These are phyloP conservation scores for Paecilomyces sp. DNA, from an alignment of 2,329 filamentous ascomycete species.

Conservation along the genomic window DNA sequence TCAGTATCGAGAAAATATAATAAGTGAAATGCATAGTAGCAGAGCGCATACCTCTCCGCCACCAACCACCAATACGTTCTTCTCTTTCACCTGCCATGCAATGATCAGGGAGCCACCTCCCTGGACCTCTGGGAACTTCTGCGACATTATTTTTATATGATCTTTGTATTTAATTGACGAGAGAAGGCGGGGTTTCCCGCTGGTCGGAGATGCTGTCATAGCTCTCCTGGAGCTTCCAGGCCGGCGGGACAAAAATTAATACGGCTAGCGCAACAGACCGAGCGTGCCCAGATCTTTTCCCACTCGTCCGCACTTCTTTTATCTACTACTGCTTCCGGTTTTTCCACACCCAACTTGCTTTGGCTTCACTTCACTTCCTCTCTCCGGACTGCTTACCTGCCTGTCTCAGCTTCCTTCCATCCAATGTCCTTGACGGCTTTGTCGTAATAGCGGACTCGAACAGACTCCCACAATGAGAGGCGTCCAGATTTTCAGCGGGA, in stretches of 20 bases:
- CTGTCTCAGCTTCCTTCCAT: background rate
- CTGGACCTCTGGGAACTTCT: conserved; percentile 69
- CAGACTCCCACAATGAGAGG: conserved; percentile 48
- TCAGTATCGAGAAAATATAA: conserved; percentile 13
- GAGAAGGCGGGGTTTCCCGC: background rate
- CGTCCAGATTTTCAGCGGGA: conserved; percentile 61
- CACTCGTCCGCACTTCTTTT: conserved; percentile 2
- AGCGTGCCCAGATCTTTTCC: conserved; percentile 3
- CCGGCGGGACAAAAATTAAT: background rate
- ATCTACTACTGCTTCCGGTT: conserved; percentile 3
- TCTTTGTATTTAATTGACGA: conserved; percentile 5
- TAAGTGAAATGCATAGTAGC: background rate
- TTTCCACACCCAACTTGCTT: conserved; percentile 9
- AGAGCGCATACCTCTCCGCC: conserved; percentile 71
- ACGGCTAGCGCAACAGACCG: conserved; percentile 10
- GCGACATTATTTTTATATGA: conserved; percentile 30
- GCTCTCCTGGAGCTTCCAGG: background rate
- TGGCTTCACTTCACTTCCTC: conserved; percentile 5
- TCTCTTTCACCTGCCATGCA: conserved; percentile 90
- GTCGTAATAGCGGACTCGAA: conserved; percentile 1
- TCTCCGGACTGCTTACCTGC: conserved; percentile 1
- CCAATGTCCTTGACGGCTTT: background rate
- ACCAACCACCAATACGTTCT: conserved; percentile 84
- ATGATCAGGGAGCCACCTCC: conserved; percentile 89
- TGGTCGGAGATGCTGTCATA: conserved; percentile 1